Evolutionary conservation across 2,329 filamentous ascomycete genomes (phyloP), one percentile per base, ranked within the genome.

Genomic region (Epichloe sibirici): DNA sequence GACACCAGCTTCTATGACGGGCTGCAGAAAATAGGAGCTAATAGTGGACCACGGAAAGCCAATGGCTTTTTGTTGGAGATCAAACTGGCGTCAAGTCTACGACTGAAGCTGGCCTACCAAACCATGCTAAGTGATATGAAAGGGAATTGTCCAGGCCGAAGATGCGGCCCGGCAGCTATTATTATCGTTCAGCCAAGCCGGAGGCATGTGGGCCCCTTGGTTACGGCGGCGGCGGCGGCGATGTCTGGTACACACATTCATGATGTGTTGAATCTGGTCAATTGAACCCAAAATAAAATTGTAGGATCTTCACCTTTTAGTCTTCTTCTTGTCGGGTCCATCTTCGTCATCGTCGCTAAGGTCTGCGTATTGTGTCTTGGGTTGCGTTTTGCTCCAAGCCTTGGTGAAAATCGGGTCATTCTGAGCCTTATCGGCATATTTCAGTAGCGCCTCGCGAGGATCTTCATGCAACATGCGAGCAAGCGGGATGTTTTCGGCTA

Each of bases 381-480:
- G 93, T 71, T 97, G 91, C 39, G 90, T 97, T 60, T 85, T 78
- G 64, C 86, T 86, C 87, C 90, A 98, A 15, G 90, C 93, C 59
- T 87, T 88, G 34, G 93, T 98, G 64, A 97, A 98, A 61, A 95
- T 78, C 0, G 90, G 91, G 65, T 97, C 90, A 65, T 88, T 91
- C 69, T 95, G 83, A 12, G 90, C 90, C 65, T 94, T 85, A 52
- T 95, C 88, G 39, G 90, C 91, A 74, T 97, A 98, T 72, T 94
- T 96, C 55, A 98, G 72, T 63, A 98, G 72, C 45, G 93, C 93
- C 69, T 95, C 93, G 57, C 93, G 77, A 0, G 93, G 93, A 71
- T 98, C 93, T 67, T 98, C 93, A 68, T 98, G 90, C 47, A 95
- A 77, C 88, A 98, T 95, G 57, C 82, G 84, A 57, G 89, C 91